Conservation (phyloP, 2,329 filamentous ascomycete genomes). For the Colletotrichum euphorbiae region DNA sequence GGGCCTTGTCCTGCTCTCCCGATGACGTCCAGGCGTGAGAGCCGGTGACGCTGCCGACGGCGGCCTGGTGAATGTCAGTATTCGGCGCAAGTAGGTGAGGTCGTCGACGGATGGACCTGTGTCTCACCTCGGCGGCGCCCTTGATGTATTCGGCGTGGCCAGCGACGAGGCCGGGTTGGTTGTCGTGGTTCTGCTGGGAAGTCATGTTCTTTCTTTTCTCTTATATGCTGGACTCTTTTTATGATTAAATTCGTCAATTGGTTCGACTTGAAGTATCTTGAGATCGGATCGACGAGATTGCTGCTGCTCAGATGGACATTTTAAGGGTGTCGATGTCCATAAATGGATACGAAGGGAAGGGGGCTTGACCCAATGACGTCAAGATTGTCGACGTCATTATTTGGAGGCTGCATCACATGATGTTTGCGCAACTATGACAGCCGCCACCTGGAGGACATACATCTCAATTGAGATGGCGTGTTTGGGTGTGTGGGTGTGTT, state of each 20-base stretch:
- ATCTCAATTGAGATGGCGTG: not conserved
- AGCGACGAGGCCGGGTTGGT: conserved; percentile 68
- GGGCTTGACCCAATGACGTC: conserved; percentile 27
- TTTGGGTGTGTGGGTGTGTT: not conserved
- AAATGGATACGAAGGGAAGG: conserved; percentile 3
- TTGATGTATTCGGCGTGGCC: conserved; percentile 77
- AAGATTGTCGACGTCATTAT: conserved; percentile 33
- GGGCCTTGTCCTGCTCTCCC: conserved; percentile 72
- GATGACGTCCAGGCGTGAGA: conserved; percentile 72
- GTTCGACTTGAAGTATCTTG: too few relatives aligned
- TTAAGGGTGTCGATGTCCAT: conserved; percentile 22
- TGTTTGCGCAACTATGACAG: not conserved
- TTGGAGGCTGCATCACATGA: conserved; percentile 29
- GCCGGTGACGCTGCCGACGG: conserved; percentile 71
- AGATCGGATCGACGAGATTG: not conserved
- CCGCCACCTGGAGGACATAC: not conserved
- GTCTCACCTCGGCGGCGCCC: conserved; percentile 70
- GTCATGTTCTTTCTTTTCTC: conserved; percentile 13
- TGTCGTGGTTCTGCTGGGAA: conserved; percentile 43
- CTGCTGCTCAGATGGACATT: not conserved
- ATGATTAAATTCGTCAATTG: too few relatives aligned
- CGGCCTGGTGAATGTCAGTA: conserved; percentile 54
- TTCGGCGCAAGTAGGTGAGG: too few relatives aligned
- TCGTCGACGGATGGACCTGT: too few relatives aligned
- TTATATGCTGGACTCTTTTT: too few relatives aligned